These are phyloP conservation scores for Isoetes taiwanensis DNA, from an alignment of 75 land plant genomes.

Conservation along the genomic window DNA sequence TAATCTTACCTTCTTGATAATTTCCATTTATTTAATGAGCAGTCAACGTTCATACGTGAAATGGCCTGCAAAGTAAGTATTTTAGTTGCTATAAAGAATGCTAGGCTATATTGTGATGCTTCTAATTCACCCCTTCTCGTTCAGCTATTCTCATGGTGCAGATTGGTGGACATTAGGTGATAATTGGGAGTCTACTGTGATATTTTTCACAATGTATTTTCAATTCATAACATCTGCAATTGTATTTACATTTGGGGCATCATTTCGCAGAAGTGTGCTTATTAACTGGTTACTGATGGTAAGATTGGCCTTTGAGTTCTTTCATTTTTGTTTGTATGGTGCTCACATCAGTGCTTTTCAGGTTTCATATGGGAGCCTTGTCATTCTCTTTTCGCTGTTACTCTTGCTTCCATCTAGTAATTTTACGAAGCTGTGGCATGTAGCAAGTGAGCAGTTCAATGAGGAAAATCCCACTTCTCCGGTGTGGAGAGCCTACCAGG, in stretches of 20 bases:
- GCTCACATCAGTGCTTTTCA: conserved; percentile 8
- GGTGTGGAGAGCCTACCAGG: conserved; percentile 31
- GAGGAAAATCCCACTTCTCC: conserved; percentile 16
- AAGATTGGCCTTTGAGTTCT: conserved; percentile 7
- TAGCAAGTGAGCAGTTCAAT: conserved; percentile 34
- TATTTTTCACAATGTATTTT: conserved; percentile 31
- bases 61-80: conserved; percentile 32
- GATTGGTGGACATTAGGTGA: conserved; percentile 35
- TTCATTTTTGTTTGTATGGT: too few species aligned
- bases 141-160: conserved; percentile 30
- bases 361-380: conserved; percentile 23
- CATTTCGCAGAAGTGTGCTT: conserved; percentile 25
- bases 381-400: conserved; percentile 19
- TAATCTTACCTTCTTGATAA: conserved; percentile 18
- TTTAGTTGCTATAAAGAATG: not conserved
- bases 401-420: conserved; percentile 24
- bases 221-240: conserved; percentile 32
- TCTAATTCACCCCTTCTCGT: not conserved
- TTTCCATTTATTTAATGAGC: conserved; percentile 18
- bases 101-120: not conserved
- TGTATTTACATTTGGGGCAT: conserved; percentile 30
- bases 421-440: conserved; percentile 33
- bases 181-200: conserved; percentile 34
- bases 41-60: conserved; percentile 17
- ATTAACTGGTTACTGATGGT: conserved; percentile 23